A percentile compares a stretch with the other conserved stretches of the same genome.
phyloP scores from a whole-genome alignment of 2,329 filamentous ascomycete species.

The Talaromyces amestolkiae region DNA sequence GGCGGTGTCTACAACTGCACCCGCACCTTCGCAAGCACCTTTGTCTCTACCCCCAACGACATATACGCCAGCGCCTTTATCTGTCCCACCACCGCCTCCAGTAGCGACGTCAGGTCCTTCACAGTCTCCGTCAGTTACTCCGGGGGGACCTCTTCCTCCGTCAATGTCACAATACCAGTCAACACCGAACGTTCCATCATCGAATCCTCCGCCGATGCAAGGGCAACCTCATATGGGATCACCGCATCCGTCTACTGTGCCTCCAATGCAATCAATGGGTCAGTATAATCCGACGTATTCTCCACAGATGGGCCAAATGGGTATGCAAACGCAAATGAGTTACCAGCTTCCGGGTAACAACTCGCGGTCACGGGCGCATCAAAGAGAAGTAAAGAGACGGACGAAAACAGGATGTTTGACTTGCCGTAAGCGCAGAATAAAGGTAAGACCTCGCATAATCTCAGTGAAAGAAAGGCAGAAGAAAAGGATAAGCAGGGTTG shows the following conservation, averaged over 20 bases:
- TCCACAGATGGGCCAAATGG: slow-evolving; percentile 32
- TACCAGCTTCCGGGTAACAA: slow-evolving; percentile 48
- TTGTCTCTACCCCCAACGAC: slow-evolving; percentile 12
- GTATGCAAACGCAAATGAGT: slow-evolving; percentile 50
- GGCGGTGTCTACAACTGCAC: slow-evolving; percentile 17
- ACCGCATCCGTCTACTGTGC: slow-evolving; percentile 46
- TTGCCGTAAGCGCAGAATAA: slow-evolving; percentile 66
- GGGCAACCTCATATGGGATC: slow-evolving; percentile 50
- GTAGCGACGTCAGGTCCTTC: slow-evolving; percentile 24
- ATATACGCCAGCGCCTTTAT: slow-evolving; percentile 28
- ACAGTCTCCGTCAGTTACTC: slow-evolving; percentile 29
- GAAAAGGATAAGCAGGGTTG: not conserved
- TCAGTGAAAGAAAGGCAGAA: not conserved
- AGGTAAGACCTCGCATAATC: slow-evolving; percentile 52
- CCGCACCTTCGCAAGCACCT: slow-evolving; percentile 26
- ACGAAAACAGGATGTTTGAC: slow-evolving; percentile 72
- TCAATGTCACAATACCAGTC: slow-evolving; percentile 35
- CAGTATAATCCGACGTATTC: slow-evolving; percentile 53
- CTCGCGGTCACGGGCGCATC: slow-evolving; percentile 57
- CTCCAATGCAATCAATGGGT: slow-evolving; percentile 53
- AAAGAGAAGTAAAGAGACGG: slow-evolving; percentile 71
- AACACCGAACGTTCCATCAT: slow-evolving; percentile 11
- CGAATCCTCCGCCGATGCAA: slow-evolving; percentile 16
- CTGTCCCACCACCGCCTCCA: slow-evolving; percentile 28
- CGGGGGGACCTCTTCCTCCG: slow-evolving; percentile 25